Evolutionary conservation across 129 eudicot genomes (phyloP).

Genomic region (Solidago caesia): DNA sequence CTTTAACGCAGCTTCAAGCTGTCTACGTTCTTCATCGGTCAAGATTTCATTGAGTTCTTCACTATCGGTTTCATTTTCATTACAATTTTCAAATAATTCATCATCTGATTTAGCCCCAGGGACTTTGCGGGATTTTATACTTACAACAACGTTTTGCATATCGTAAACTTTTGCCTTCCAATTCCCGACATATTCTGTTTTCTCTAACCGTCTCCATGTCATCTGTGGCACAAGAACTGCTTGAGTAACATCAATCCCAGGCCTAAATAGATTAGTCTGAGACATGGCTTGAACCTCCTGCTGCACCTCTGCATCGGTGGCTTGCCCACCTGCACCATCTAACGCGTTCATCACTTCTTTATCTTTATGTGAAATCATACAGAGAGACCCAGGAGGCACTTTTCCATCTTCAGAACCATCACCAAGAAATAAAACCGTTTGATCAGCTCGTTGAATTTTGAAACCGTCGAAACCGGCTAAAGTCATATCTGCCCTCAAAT

Average conservation of each 20-base stretch:
- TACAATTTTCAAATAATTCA: slow-evolving; percentile 26
- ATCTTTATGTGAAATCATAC: slow-evolving; percentile 47
- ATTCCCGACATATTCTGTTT: slow-evolving; percentile 41
- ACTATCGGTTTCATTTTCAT: slow-evolving; percentile 40
- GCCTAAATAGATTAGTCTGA: slow-evolving; percentile 41
- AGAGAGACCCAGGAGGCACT: slow-evolving; percentile 40
- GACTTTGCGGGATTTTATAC: slow-evolving; percentile 45
- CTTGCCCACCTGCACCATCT: slow-evolving; percentile 47
- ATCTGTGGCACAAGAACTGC: slow-evolving; percentile 55
- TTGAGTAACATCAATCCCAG: slow-evolving; percentile 52
- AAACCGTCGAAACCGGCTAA: slow-evolving; percentile 60
- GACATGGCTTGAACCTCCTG: slow-evolving; percentile 51
- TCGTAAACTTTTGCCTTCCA: slow-evolving; percentile 57
- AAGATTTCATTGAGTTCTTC: slow-evolving; percentile 45
- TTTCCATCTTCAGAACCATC: slow-evolving; percentile 52
- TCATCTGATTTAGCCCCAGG: slow-evolving; percentile 47
- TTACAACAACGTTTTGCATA: slow-evolving; percentile 55
- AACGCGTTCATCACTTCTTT: slow-evolving; percentile 52
- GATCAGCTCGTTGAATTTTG: slow-evolving; percentile 47
- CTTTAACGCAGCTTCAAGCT: slow-evolving; percentile 46
- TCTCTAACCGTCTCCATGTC: slow-evolving; percentile 53
- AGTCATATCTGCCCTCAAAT: slow-evolving; percentile 52
- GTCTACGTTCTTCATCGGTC: slow-evolving; percentile 50
- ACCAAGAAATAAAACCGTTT: slow-evolving; percentile 45
- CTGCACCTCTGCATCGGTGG: slow-evolving; percentile 44